A percentile compares a stretch with the other conserved stretches of the same genome.
These are phyloP conservation scores for Xanthoparmelia taractica DNA, from an alignment of 495 filamentous ascomycete species.

Conservation along the genomic window DNA sequence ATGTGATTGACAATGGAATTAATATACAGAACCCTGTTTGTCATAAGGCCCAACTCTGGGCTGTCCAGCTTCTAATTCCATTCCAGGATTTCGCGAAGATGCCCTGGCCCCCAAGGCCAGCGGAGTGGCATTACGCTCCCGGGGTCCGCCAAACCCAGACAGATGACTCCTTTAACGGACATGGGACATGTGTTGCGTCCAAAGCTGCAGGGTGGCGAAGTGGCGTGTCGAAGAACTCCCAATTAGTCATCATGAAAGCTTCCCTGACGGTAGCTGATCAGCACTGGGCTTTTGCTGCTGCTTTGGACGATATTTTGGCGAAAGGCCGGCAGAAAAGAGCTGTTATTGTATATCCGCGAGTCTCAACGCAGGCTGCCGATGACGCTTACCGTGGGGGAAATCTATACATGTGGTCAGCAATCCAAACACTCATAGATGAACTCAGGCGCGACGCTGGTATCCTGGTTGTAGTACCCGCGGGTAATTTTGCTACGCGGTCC, in stretches of 20 bases:
- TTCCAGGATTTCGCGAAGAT: neutral
- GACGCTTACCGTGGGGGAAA: neutral
- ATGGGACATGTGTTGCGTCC: neutral
- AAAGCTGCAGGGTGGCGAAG: neutral
- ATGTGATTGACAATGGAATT: neutral
- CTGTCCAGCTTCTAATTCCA: neutral
- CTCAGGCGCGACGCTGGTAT: neutral
- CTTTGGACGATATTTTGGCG: neutral
- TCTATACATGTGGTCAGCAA: neutral
- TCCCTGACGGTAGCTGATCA: neutral
- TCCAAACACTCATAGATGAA: neutral
- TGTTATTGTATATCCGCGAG: neutral
- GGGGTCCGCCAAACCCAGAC: neutral
- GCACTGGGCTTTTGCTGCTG: neutral
- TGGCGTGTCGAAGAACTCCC: neutral
- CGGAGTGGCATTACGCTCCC: neutral
- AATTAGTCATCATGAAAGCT: neutral
- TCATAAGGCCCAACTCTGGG: neutral
- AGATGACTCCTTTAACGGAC: neutral
- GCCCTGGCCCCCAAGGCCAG: too few relatives aligned
- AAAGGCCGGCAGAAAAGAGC: neutral
- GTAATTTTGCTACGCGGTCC: too few relatives aligned
- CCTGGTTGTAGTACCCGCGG: neutral
- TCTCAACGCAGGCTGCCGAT: neutral
- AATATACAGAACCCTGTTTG: neutral